phyloP scores from a whole-genome alignment of 169 alveolate species.

The Plasmodium chabaudi region DNA sequence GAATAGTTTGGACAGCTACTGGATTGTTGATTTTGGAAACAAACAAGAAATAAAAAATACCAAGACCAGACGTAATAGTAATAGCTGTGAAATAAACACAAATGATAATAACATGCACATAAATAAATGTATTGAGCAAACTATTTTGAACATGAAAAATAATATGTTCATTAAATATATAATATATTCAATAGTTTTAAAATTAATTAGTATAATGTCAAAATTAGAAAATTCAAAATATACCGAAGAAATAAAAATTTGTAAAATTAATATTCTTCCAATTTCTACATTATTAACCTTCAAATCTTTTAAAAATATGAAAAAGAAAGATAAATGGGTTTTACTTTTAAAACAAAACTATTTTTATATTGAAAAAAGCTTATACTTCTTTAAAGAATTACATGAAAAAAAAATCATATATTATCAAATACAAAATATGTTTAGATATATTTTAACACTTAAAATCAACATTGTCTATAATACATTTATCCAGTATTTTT shows the following conservation, averaged over 20 bases:
- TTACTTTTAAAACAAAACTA: slow-evolving; percentile 27
- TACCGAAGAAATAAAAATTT: slow-evolving; percentile 7
- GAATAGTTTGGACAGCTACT: too few species aligned
- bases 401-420: slow-evolving; percentile 62
- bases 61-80: not conserved
- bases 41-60: not conserved
- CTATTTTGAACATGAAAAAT: slow-evolving; percentile 17
- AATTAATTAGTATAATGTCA: slow-evolving; percentile 16
- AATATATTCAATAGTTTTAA: slow-evolving; percentile 8
- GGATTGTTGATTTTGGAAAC: too few species aligned
- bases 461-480: slow-evolving; percentile 33
- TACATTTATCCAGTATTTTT: slow-evolving; percentile 21
- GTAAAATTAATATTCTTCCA: slow-evolving; percentile 4
- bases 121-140: not conserved
- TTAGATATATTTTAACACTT: slow-evolving; percentile 41
- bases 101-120: not conserved
- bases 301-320: slow-evolving; percentile 30
- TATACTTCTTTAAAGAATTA: slow-evolving; percentile 49
- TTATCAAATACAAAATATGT: slow-evolving; percentile 41
- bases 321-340: slow-evolving; percentile 52
- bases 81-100: slow-evolving; percentile 10
- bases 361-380: slow-evolving; percentile 57
- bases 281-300: slow-evolving; percentile 20
- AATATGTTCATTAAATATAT: slow-evolving; percentile 36
- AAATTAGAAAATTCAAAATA: slow-evolving; percentile 9